Evolutionary conservation across 768 basidiomycete species (phyloP), one percentile per base, ranked within the genome.

Genomic region (Ephemerocybe angulata): DNA sequence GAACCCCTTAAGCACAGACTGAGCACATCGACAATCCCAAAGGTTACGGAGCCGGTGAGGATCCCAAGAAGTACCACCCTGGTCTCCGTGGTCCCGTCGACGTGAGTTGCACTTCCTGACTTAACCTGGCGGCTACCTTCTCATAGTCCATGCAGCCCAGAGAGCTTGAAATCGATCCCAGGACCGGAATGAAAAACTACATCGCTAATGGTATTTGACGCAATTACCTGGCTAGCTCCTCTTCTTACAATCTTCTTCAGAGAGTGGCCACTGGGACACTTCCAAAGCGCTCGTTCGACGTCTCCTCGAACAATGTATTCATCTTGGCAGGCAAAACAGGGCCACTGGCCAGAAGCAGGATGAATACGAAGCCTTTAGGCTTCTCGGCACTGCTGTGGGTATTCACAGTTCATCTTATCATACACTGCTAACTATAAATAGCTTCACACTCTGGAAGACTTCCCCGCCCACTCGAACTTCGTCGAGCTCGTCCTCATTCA

Each of bases 21-120:
- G 89, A 93, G 67, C 93, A 96, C 66, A 93, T 94, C 63, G 93
- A 96, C 65, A 96, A 96, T 63, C 93, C 92, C 1, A 91, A 89
- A 67, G 92, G 91, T 12, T 95, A 93, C 62, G 90, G 87, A 1
- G 85, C 84, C 17, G 87, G 87, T 25, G 85, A 90, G 67, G 93
- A 98, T 67, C 82, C 94, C 1, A 76, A 91, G 38, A 77, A 79
- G 62, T 92, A 87, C 62, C 81, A 96, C 62, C 82, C 86, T 0
- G 75, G 79, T 19, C 78, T 98, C 7, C 84, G 95, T 12, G 84
- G 84, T 2, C 93, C 93, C 3, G 86, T 98, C 5, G 84, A 94
- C 63, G 87, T 87, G 63, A 52, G 73, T 64, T 24, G n/a, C n/a
- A n/a, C n/a, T 5, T 25, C 27, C 37, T 24, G 49, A 61, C 53